Evolutionary conservation across 805 yeast genomes (phyloP), one percentile per base, ranked within the genome.

Genomic region (Hanseniaspora singularis): DNA sequence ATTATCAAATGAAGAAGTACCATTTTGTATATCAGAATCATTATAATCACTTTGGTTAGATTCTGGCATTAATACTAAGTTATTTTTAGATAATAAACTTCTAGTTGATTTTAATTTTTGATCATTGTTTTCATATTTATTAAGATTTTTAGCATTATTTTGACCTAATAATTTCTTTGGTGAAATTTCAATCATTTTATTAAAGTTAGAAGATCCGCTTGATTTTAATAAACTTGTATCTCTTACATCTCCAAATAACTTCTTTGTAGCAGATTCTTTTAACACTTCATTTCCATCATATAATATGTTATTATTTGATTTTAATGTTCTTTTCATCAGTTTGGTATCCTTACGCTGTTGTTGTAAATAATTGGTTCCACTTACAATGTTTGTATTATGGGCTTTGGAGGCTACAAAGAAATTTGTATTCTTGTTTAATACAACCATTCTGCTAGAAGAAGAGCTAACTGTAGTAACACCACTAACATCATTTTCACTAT

Each of bases 171-270:
- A 16, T 16, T 44, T 44, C 33, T 44, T 44, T 4, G 48, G 48
- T 5, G 48, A 44, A 3, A 41, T 44, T 19, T 44, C 48, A 11
- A 44, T 44, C 10, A 44, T 15, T 24, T 44, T 44, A 23, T 44
- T 44, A 11, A 44, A 44, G 15, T 44, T 44, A 22, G 18, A 20
- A 1, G 37, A 30, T 9, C 39, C 39, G 18, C 22, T 44, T 3
- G 48, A 44, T n/a, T 37, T 36, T 12, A 22, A 18, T 7, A 37
- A 30, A 23, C 48, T 44, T 12, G 33, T 16, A 10, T 44, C 48
- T 11, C 48, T 30, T 12, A 44, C 22, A 20, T 36, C 39, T 31
- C 41, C 41, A 36, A 44, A 31, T 27, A 42, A 22, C 3, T 19
- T 14, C n/a, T 24, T 23, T 23, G n/a, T 11, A 10, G 15, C 12